These are phyloP conservation scores for Adiantum capillusveneris DNA, from an alignment of 75 land plant genomes.

Conservation along the genomic window DNA sequence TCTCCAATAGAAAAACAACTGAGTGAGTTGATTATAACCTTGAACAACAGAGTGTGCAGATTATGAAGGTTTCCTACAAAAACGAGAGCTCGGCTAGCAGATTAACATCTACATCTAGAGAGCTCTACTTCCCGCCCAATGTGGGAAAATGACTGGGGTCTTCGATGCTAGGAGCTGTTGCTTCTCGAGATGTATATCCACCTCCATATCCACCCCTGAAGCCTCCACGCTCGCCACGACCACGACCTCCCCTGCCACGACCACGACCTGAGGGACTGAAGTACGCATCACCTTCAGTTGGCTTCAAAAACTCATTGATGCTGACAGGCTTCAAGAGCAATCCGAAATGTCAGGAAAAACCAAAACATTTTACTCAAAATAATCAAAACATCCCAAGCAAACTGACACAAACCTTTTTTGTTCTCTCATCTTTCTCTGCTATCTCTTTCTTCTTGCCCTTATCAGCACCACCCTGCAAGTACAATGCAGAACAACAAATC, in stretches of 20 bases:
- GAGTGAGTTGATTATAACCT: no score
- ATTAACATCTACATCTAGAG: no score
- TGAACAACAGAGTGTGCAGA: no score
- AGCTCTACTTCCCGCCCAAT: slow-evolving; percentile 47
- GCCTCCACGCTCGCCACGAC: slow-evolving; percentile 23
- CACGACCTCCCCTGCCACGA: slow-evolving; percentile 51
- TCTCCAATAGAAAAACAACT: no score
- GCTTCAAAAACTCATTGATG: slow-evolving; percentile 62
- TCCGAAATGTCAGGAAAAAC: neutral
- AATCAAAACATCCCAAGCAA: neutral
- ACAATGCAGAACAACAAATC: slow-evolving; percentile 5
- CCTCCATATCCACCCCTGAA: slow-evolving; percentile 21
- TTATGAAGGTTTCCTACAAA: no score
- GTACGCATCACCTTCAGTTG: slow-evolving; percentile 44
- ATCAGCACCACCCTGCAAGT: slow-evolving; percentile 23
- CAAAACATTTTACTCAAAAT: no score
- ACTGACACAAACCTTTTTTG: slow-evolving; percentile 37
- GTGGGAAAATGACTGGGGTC: slow-evolving; percentile 75
- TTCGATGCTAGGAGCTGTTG: slow-evolving; percentile 47
- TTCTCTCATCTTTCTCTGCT: slow-evolving; percentile 62
- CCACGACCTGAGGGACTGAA: slow-evolving; percentile 33
- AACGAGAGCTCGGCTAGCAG: no score
- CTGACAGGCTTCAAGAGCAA: slow-evolving; percentile 37
- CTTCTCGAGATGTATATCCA: slow-evolving; percentile 8
- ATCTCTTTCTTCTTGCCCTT: slow-evolving; percentile 38